Percentiles rank a stretch among this genome's conserved stretches.
Evolutionary conservation across 805 yeast genomes (phyloP).

Genomic region (Debaryomyces tyrocola): DNA sequence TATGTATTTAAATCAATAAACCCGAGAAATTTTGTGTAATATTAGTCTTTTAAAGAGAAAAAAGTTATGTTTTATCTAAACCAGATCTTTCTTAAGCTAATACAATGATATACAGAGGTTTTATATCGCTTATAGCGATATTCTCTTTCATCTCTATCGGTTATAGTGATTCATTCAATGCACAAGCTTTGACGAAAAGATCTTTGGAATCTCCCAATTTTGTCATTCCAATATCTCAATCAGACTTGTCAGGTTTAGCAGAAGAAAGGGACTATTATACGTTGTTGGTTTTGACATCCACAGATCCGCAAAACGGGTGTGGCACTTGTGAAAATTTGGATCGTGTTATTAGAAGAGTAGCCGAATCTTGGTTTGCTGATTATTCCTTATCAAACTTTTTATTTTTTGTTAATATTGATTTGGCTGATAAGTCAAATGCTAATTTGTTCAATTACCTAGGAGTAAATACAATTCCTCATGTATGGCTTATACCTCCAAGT

Average conservation of each 20-base stretch:
- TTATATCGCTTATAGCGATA: background rate
- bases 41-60: background rate
- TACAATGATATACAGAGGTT: background rate
- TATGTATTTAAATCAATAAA: background rate
- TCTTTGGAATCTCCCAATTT: conserved; percentile 21
- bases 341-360: conserved; percentile 40
- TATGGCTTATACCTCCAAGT: conserved; percentile 64
- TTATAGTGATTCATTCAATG: background rate
- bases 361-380: conserved; percentile 44
- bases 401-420: conserved; percentile 53
- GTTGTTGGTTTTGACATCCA: conserved; percentile 54
- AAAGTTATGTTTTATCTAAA: background rate
- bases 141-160: background rate
- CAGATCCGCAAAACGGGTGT: conserved; percentile 45
- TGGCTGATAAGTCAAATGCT: conserved; percentile 39
- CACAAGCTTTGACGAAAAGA: conserved; percentile 1
- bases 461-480: conserved; percentile 57
- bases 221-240: conserved; percentile 42
- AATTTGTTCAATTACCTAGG: conserved; percentile 40
- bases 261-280: conserved; percentile 56
- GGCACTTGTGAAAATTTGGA: conserved; percentile 46
- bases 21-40: background rate
- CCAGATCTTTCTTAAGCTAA: background rate
- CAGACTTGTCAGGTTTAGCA: conserved; percentile 39
- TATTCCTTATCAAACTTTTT: conserved; percentile 41